Percentiles rank a stretch among this genome's conserved stretches.
Conservation (phyloP, 2,329 filamentous ascomycete species). For the Arthrobotrys pseudoclavata region DNA sequence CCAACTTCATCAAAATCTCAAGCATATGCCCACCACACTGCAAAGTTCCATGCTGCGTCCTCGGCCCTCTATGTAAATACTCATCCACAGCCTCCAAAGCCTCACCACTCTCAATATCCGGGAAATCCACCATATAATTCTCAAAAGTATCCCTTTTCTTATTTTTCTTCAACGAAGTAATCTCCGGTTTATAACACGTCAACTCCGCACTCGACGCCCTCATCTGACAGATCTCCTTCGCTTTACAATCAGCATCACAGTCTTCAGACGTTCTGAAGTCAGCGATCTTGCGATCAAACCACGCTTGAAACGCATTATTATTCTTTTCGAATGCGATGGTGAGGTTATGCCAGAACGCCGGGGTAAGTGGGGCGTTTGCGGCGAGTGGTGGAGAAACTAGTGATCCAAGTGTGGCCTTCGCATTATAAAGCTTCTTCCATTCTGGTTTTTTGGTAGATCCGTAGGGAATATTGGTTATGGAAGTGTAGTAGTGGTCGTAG, state of each 20-base stretch:
- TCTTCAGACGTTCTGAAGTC: slow-evolving; percentile 66
- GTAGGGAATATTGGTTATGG: slow-evolving; percentile 69
- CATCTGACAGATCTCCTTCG: slow-evolving; percentile 70
- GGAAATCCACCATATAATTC: background rate
- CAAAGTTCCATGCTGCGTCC: slow-evolving; percentile 52
- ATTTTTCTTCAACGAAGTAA: slow-evolving; percentile 23
- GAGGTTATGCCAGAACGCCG: slow-evolving; percentile 74
- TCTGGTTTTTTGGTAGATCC: slow-evolving; percentile 67
- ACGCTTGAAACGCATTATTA: slow-evolving; percentile 68
- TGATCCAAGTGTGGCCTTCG: slow-evolving; percentile 71
- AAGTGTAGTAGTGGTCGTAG: slow-evolving; percentile 68
- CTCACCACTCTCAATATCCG: slow-evolving; percentile 39
- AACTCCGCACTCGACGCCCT: slow-evolving; percentile 71
- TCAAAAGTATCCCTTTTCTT: slow-evolving; percentile 33
- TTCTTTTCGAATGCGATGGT: slow-evolving; percentile 69
- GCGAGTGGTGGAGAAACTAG: slow-evolving; percentile 68
- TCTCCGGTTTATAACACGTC: slow-evolving; percentile 67
- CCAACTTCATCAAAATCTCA: slow-evolving; percentile 51
- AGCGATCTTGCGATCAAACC: slow-evolving; percentile 69
- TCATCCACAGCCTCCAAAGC: slow-evolving; percentile 37
- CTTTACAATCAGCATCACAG: slow-evolving; percentile 68
- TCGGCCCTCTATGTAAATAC: slow-evolving; percentile 46
- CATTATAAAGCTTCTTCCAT: slow-evolving; percentile 73
- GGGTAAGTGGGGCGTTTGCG: slow-evolving; percentile 69
- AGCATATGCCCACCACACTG: slow-evolving; percentile 55